Evolutionary conservation across 441 rosid genomes (phyloP).

Genomic region (Metrosideros polymorpha): DNA sequence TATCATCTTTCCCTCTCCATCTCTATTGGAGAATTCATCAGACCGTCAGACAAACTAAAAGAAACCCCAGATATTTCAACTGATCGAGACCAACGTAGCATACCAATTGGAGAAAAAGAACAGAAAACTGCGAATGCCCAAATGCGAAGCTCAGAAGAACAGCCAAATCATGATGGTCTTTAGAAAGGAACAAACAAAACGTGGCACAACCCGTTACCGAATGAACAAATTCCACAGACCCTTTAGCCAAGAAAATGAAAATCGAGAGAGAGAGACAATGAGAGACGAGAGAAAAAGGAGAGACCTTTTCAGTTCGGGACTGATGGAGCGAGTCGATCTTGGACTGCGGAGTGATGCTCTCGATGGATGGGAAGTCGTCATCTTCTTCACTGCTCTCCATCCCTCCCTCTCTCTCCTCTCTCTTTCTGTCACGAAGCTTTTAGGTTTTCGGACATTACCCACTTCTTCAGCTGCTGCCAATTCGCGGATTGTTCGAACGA

Average conservation of each 20-base stretch:
- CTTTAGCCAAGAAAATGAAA: neutral
- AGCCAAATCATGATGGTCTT: neutral
- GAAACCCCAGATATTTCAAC: neutral
- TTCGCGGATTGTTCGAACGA: neutral
- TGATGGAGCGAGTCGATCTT: constrained; percentile 78
- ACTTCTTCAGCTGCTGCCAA: neutral
- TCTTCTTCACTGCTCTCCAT: constrained; percentile 99
- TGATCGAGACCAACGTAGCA: neutral
- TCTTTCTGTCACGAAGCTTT: neutral
- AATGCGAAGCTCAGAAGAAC: neutral
- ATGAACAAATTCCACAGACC: neutral
- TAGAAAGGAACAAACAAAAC: neutral
- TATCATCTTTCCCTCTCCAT: neutral
- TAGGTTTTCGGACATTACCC: neutral
- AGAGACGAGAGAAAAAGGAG: neutral
- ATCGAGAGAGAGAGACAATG: neutral
- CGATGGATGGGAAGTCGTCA: constrained; percentile 78
- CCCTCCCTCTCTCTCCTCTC: neutral
- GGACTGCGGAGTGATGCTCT: constrained; percentile 75
- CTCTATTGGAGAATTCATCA: neutral
- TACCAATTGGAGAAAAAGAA: neutral
- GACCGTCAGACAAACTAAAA: neutral
- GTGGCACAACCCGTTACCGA: neutral
- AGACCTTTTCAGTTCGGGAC: constrained; percentile 81
- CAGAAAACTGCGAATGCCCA: neutral